These are phyloP conservation scores for Globisporangium solare DNA, from an alignment of 352 stramenopile species.

Conservation along the genomic window DNA sequence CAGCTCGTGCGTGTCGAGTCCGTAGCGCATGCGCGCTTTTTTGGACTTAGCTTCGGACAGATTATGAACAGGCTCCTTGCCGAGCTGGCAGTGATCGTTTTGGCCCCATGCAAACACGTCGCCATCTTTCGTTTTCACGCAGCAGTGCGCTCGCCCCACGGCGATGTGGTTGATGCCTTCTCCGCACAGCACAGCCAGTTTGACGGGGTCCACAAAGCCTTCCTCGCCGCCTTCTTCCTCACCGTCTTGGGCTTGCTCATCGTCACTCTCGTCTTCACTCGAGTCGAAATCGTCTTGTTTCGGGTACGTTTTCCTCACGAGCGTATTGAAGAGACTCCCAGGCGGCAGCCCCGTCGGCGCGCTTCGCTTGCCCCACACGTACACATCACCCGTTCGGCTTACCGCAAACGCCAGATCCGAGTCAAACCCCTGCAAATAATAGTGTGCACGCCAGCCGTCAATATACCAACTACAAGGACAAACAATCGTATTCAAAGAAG, in stretches of 20 bases:
- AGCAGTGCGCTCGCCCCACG: constrained; percentile 73
- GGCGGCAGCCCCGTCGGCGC: constrained; percentile 50
- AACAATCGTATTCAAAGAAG: neutral
- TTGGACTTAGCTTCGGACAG: constrained; percentile 44
- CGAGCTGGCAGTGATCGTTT: constrained; percentile 79
- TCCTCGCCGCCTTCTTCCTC: constrained; percentile 48
- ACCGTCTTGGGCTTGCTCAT: constrained; percentile 21
- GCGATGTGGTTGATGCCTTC: constrained; percentile 71
- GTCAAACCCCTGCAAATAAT: constrained; percentile 57
- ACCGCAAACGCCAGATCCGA: constrained; percentile 77
- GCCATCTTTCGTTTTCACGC: constrained; percentile 66
- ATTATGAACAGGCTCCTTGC: constrained; percentile 57
- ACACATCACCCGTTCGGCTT: constrained; percentile 64
- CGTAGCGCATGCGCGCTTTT: constrained; percentile 57
- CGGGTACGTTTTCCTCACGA: constrained; percentile 38
- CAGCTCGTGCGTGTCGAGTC: constrained; percentile 51
- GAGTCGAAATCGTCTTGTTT: constrained; percentile 30
- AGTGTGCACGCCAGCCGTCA: too few relatives aligned
- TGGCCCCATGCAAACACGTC: constrained; percentile 84
- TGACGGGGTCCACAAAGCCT: constrained; percentile 68
- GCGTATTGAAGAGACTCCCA: constrained; percentile 21
- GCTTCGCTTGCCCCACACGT: constrained; percentile 69
- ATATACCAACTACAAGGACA: neutral
- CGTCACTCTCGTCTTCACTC: constrained; percentile 40
- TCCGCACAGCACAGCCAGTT: constrained; percentile 52